Base-by-base conservation (phyloP, 1,284 basidiomycete genomes). In the Puccinia coronata region DNA sequence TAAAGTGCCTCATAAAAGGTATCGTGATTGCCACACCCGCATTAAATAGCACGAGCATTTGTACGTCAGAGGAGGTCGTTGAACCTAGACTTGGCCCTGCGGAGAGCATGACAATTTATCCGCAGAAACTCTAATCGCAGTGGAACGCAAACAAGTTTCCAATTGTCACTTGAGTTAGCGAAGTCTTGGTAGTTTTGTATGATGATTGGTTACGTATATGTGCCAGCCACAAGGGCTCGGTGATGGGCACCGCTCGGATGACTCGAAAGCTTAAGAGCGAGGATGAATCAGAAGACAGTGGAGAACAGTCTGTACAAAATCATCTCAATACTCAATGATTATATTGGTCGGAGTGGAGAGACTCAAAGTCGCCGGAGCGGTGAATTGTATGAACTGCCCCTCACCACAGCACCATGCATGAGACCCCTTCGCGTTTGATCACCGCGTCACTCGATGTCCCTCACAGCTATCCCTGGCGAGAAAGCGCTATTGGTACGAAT, bases 241-340 rank as follows among this genome's bases (percentile, higher is more conserved):
- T 84, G 83, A 18, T 84, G 85, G 74, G 85, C 84, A 47, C 85
- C 84, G 1, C 81, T 82, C 25, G 83, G 84, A 71, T 85, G 84
- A 25, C 85, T 84, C 34, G 83, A 81, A 65, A 84, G 83, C 67
- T 75, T 80, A 12, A 82, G 82, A 12, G 84, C 82, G 14, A 76
- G 80, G n/a, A 82, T 80, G 14, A 28, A 53, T 53, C 55, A 57
- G 18, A 25, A 11, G 39, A n/a, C 25, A 20, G 23, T 65, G 63
- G 63, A 41, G 63, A 65, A 65, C 34, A 65, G 23, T n/a, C 63
- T 65, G 36, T 31, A 63, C 43, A 47, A 47, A 47, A n/a, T n/a
- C n/a, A n/a, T n/a, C n/a, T n/a, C n/a, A n/a, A n/a, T n/a, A n/a
- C n/a, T n/a, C n/a, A n/a, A n/a, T n/a, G n/a, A n/a, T n/a, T n/a